Conservation (phyloP, 257 asterid species). For the Nicotiana noctiflora region DNA sequence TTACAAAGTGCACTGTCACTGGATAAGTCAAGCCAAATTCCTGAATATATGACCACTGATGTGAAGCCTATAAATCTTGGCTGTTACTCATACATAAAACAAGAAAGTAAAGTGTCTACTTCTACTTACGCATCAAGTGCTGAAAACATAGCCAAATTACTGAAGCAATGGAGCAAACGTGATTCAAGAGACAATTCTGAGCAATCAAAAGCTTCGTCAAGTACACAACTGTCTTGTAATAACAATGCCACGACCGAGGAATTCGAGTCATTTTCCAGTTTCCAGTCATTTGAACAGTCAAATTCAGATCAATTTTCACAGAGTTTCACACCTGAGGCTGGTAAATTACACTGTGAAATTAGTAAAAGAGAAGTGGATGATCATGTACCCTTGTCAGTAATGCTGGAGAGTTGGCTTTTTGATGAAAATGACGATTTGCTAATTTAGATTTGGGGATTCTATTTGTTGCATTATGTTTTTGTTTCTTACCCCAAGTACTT, state of each 20-base stretch:
- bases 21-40: conserved; percentile 16
- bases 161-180: conserved; percentile 52
- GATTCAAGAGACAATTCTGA: conserved; percentile 19
- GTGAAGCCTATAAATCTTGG: neutral
- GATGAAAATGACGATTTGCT: conserved; percentile 40
- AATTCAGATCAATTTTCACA: conserved; percentile 44
- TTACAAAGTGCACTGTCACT: conserved; percentile 59
- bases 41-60: conserved; percentile 6
- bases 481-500: neutral
- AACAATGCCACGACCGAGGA: conserved; percentile 17
- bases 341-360: conserved; percentile 24
- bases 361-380: conserved; percentile 29
- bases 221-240: conserved; percentile 32
- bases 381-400: conserved; percentile 31
- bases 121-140: conserved; percentile 70
- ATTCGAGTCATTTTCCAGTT: conserved; percentile 48
- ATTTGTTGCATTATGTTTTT: neutral
- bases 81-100: neutral
- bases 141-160: conserved; percentile 67
- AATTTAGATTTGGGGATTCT: conserved; percentile 20
- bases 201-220: conserved; percentile 34
- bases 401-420: conserved; percentile 67
- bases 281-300: conserved; percentile 40
- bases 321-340: conserved; percentile 37
- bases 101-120: conserved; percentile 5